Conservation (phyloP, 2,329 filamentous ascomycete species). For the Dryadomyces sulphureus region DNA sequence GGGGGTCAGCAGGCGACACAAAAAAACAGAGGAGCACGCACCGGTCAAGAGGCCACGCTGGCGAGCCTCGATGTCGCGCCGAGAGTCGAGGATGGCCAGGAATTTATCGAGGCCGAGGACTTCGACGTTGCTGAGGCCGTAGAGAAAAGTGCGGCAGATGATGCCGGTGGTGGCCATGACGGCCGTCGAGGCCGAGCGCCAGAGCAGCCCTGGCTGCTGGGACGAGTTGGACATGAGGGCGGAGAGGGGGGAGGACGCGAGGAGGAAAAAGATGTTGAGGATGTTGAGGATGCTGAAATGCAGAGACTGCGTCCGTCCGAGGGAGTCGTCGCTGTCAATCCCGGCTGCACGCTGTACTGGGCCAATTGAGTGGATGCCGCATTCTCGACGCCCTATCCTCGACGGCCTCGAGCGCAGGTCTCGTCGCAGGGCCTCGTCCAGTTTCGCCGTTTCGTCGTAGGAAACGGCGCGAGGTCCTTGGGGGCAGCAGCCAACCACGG, state of each 20-base stretch:
- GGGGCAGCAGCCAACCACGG: neutral
- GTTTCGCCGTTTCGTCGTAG: neutral
- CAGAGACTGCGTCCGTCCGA: too few species aligned
- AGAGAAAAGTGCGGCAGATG: constrained; percentile 61
- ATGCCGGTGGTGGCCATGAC: constrained; percentile 61
- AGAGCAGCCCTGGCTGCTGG: constrained; percentile 43
- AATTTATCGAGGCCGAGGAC: constrained; percentile 65
- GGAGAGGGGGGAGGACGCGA: neutral
- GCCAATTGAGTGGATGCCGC: too few species aligned
- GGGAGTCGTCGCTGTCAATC: too few species aligned
- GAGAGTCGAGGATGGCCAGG: constrained; percentile 57
- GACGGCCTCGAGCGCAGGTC: neutral
- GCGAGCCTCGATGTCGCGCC: constrained; percentile 50
- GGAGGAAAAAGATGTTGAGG: too few species aligned
- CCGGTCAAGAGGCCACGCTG: constrained; percentile 72
- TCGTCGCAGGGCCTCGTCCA: too few species aligned
- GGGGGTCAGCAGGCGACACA: constrained; percentile 7
- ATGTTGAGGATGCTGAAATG: neutral
- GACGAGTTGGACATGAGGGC: constrained; percentile 7
- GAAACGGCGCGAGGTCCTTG: neutral
- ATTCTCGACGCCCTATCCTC: too few species aligned
- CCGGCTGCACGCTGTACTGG: too few species aligned
- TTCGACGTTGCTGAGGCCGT: constrained; percentile 59
- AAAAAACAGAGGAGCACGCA: constrained; percentile 21
- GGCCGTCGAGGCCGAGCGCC: constrained; percentile 58